Conservation (phyloP, 1,139 yeast species). For the Kodamaea ohmeri region DNA sequence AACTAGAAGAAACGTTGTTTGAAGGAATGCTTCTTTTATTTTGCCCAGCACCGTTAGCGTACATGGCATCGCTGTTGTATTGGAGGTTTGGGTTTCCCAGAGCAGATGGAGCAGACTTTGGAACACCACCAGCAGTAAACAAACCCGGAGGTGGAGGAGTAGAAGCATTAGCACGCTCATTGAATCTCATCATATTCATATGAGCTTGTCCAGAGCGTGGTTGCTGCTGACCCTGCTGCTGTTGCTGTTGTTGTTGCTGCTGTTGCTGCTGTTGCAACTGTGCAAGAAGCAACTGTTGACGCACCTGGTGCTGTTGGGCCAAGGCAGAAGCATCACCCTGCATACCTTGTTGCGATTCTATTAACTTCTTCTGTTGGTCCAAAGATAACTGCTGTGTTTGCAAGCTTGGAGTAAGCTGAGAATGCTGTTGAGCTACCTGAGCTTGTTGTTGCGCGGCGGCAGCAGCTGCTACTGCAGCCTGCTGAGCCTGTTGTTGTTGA, state of each 20-base stretch:
- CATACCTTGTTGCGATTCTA: constrained; percentile 20
- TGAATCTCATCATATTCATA: constrained; percentile 31
- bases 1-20: constrained; percentile 40
- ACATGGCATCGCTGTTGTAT: constrained; percentile 11
- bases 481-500: constrained; percentile 19
- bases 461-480: constrained; percentile 15
- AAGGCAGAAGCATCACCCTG: constrained; percentile 17
- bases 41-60: constrained; percentile 15
- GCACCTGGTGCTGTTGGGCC: constrained; percentile 15
- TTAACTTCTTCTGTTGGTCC: constrained; percentile 29
- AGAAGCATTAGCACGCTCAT: constrained; percentile 34
- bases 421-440: constrained; percentile 14
- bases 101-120: constrained; percentile 12
- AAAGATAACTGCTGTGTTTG: constrained; percentile 29
- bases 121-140: constrained; percentile 24
- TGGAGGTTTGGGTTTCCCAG: constrained; percentile 12
- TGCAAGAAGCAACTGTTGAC: constrained; percentile 17
- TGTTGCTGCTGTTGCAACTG: constrained; percentile 18
- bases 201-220: constrained; percentile 18
- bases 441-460: constrained; percentile 12
- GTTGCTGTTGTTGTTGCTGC: constrained; percentile 16
- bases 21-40: constrained; percentile 20
- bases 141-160: constrained; percentile 50
- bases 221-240: constrained; percentile 12
- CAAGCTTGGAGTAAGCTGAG: constrained; percentile 18